Conservation (phyloP, 768 basidiomycete genomes). For the Pulveroboletus sp. region DNA sequence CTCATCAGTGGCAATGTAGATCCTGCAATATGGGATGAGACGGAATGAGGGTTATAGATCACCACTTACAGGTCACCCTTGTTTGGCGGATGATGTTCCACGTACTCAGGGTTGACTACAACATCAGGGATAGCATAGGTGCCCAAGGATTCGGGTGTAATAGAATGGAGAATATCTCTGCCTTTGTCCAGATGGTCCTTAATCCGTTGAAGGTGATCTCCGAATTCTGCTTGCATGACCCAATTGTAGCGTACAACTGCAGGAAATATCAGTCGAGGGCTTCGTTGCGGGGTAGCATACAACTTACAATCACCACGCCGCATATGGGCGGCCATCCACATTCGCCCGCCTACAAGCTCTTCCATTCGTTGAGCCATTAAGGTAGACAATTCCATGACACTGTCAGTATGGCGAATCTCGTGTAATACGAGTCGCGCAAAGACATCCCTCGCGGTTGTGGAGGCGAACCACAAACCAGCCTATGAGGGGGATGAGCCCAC, state of each 20-base stretch:
- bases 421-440: constrained; percentile 34
- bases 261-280: neutral
- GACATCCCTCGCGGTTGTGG: constrained; percentile 27
- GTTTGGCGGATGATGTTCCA: constrained; percentile 16
- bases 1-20: constrained; percentile 42
- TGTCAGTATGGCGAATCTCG: constrained; percentile 27
- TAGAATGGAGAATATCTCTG: constrained; percentile 18
- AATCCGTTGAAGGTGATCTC: constrained; percentile 37
- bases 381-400: constrained; percentile 28
- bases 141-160: constrained; percentile 14
- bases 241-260: constrained; percentile 33
- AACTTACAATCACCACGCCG: constrained; percentile 42
- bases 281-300: neutral
- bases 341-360: constrained; percentile 27
- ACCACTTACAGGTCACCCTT: constrained; percentile 20
- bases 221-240: constrained; percentile 35
- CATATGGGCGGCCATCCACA: constrained; percentile 45
- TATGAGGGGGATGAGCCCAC: constrained; percentile 15
- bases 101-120: constrained; percentile 12
- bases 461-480: constrained; percentile 35
- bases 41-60: neutral
- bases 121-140: constrained; percentile 23
- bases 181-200: constrained; percentile 21
- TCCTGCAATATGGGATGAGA: constrained; percentile 19
- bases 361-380: constrained; percentile 33